Evolutionary conservation across 768 basidiomycete genomes (phyloP), one percentile per base, ranked within the genome.

Genomic region (Tephrocybe sp.): DNA sequence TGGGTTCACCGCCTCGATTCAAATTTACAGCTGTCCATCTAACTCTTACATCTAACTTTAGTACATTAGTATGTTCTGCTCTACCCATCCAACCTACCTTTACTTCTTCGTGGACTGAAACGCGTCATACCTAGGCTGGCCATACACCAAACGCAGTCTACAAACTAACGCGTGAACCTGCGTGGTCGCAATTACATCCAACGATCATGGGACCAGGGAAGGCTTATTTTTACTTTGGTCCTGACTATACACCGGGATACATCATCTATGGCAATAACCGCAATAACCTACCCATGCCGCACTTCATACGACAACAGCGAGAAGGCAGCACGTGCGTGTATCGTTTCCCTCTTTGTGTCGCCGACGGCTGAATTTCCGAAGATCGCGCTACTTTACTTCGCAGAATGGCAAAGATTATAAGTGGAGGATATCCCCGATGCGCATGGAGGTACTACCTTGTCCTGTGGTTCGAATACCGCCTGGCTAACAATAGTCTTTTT

Each of bases 161-260:
- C 52, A 76, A 81, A 53, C 68, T 90, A 46, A 74, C 76, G 33
- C 80, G 88, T 15, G 85, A 90, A 58, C 64, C 73, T 0, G 72
- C 69, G 18, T 90, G 88, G 88, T 71, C 79, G 19, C 75, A 81
- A 57, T 82, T 80, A 47, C 82, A 88, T 60, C 78, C 80, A 19
- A 75, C 70, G 40, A 82, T 89, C 54, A 84, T 88, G 82, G 88
- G 88, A n/a, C 88, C 88, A n/a, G 79, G 75, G 51, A 84, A 79
- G 33, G 81, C 88, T 4, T 88, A 76, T 61, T 78, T 89, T 53
- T 90, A 88, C 60, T 81, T 91, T 50, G 88, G 88, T 1, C 86
- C 88, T 4, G 71, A 71, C 34, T 76, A 72, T 46, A 57, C 72
- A 2, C 76, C 79, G 3, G 88, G 88, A 2, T 81, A 81, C 57